Evolutionary conservation across 352 stramenopile genomes (phyloP), one percentile per base, ranked within the genome.

Genomic region (Elongisporangium prolatum): DNA sequence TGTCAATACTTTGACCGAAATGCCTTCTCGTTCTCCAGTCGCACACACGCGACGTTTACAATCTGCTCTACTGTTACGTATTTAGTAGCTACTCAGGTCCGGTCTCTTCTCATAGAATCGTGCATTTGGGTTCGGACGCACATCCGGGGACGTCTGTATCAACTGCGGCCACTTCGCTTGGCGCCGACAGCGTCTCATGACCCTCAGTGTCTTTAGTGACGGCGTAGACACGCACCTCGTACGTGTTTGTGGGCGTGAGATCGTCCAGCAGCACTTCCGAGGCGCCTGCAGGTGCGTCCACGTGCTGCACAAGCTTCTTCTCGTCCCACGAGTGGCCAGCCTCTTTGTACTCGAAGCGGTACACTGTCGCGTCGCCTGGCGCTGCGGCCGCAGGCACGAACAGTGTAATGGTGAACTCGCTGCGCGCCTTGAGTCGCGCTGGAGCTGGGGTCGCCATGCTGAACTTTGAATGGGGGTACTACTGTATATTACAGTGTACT

Each of bases 141-240:
- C 86, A 95, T 16, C 86, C 82, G 2, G 86, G 86, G 34, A 95
- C 86, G 57, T 95, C 84, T 1, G 86, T 95, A 59, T 95, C 86
- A n/a, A 95, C 86, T 0, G 84, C 86, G 0, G 86, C 86, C 18
- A 86, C 67, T 60, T 91, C 77, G 63, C 84, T 94, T 22, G 83
- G 75, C 21, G 50, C 25, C 16, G 81, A 91, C 10, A 89, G 57
- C 22, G 75, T 50, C 37, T 84, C 69, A 18, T 70, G 62, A 21
- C 68, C 74, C 38, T 80, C 65, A 13, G 49, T 61, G 48, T 55
- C 53, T 48, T 73, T 77, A 7, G 60, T 54, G 21, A 93, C 69
- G 8, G 79, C 72, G 64, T 86, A 91, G 50, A 95, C 69, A 49
- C 86, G 84, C 58, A 95, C 80, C 60, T 95, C 79, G 68, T 95